Base-by-base conservation (phyloP, 2,329 filamentous ascomycete genomes). In the Endocalyx cinctus region DNA sequence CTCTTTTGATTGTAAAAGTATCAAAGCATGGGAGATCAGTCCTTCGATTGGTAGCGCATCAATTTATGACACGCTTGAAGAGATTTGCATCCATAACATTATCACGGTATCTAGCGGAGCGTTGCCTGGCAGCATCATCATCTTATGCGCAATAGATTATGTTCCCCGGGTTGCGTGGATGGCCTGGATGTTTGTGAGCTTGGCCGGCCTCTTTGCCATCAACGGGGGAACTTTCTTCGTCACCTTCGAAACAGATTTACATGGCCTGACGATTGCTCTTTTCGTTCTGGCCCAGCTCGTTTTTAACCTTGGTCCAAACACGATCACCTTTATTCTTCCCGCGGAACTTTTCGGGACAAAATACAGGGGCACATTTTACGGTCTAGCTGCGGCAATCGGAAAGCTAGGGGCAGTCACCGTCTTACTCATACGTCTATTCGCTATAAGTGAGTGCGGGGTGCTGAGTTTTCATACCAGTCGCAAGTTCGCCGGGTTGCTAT, bases 321-420 rank as follows among this genome's bases (percentile, higher is more conserved):
- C 72, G 0, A 67, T 79, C 10, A 81, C 76, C 0, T 80, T 82
- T 46, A 72, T 81, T 34, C 70, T 82, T 12, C 76, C 78, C 2
- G 77, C 74, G 26, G 77, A 82, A 49, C 70, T 79, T 26, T 83
- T 82, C 50, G 77, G 76, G 0, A 82, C 77, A 2, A 68, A 70
- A 41, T 81, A 79, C 45, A 70, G 78, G 25, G 77, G 70, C 31
- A 77, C 76, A 0, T 79, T 74, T 38, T 75, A 79, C 46, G 76
- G 75, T 16, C 74, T 80, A 33, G 76, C 75, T 0, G 76, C 77
- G 0, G 76, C 76, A 0, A 67, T 69, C 1, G 77, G 76, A 10
- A 80, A 80, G 47, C 54, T 75, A 1, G 76, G 74, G 16, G 72
- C 71, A 37, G 67, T 79, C 31, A 54, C 72, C 5, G 70, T 69